A percentile compares a stretch with the other conserved stretches of the same genome.
Evolutionary conservation across 495 filamentous ascomycete species (phyloP).

Genomic region (Tuber borchii): DNA sequence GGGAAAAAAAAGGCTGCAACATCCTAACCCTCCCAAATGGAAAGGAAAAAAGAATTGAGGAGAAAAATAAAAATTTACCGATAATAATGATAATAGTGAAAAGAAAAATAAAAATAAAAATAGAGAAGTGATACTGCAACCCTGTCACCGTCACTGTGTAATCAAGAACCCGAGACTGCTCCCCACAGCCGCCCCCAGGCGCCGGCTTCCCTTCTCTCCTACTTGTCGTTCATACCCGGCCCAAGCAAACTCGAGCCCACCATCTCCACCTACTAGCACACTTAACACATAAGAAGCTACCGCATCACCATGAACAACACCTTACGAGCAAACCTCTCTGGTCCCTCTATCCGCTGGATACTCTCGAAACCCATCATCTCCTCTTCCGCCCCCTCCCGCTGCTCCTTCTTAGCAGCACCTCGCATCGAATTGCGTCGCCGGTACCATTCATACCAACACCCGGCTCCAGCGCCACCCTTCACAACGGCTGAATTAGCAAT

Average conservation of each 20-base stretch:
- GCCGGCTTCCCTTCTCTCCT: neutral
- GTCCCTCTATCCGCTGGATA: neutral
- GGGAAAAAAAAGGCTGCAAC: neutral
- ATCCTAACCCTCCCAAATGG: neutral
- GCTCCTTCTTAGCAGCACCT: conserved; percentile 19
- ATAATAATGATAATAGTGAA: neutral
- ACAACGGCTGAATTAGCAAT: conserved; percentile 64
- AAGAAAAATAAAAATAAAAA: neutral
- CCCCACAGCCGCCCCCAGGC: neutral
- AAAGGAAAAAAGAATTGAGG: neutral
- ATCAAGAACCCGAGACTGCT: neutral
- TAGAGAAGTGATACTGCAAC: neutral
- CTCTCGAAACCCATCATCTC: conserved; percentile 5
- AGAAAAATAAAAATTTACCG: neutral
- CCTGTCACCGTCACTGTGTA: neutral
- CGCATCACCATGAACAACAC: conserved; percentile 21
- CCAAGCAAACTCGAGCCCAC: conserved; percentile 6
- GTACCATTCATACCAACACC: conserved; percentile 70
- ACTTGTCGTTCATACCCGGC: neutral
- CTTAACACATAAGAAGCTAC: conserved; percentile 15
- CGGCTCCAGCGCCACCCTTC: conserved; percentile 57
- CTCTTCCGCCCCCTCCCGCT: neutral
- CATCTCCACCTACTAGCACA: conserved; percentile 11
- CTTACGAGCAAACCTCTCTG: conserved; percentile 14
- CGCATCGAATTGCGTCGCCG: conserved; percentile 35